Percentiles rank a stretch among this genome's conserved stretches.
Evolutionary conservation across 192 early-diverging fungal genomes (phyloP).

Genomic region (Coemansia erecta): DNA sequence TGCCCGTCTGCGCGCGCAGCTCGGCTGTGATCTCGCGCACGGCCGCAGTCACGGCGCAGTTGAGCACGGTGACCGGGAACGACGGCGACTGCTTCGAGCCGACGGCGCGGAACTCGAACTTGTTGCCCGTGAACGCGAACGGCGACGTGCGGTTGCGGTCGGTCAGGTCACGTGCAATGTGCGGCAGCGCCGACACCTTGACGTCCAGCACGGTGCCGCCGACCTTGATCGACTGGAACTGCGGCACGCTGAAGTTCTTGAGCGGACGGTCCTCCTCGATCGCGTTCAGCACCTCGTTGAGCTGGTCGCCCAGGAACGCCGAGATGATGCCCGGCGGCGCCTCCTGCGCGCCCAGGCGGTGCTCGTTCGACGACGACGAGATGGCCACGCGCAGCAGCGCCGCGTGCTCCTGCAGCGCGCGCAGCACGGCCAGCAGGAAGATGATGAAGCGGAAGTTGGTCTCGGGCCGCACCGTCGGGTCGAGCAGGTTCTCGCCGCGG

Average conservation of each 20-base stretch:
- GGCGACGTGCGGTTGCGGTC: slow-evolving; percentile 99
- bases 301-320: slow-evolving; percentile 95
- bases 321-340: slow-evolving; percentile 98
- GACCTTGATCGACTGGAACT: slow-evolving; percentile 88
- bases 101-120: slow-evolving; percentile 99
- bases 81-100: slow-evolving; percentile 97
- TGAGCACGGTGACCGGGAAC: slow-evolving; percentile 92
- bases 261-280: slow-evolving; percentile 85
- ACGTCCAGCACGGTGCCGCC: slow-evolving; percentile 94
- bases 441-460: slow-evolving; percentile 98
- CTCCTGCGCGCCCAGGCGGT: slow-evolving; percentile 97
- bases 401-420: slow-evolving; percentile 89
- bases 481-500: slow-evolving; percentile 93
- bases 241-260: slow-evolving; percentile 83
- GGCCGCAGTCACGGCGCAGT: slow-evolving; percentile 86
- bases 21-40: slow-evolving; percentile 69
- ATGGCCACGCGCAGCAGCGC: slow-evolving; percentile 89
- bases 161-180: slow-evolving; percentile 92
- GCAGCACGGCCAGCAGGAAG: slow-evolving; percentile 87
- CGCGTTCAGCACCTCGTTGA: slow-evolving; percentile 91
- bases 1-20: slow-evolving; percentile 79
- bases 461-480: slow-evolving; percentile 94
- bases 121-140: slow-evolving; percentile 99
- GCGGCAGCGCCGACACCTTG: slow-evolving; percentile 89
- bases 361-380: slow-evolving; percentile 94